These are phyloP conservation scores for Lasiodiplodia gonubiensis DNA, from an alignment of 2,329 filamentous ascomycete species.

Conservation along the genomic window DNA sequence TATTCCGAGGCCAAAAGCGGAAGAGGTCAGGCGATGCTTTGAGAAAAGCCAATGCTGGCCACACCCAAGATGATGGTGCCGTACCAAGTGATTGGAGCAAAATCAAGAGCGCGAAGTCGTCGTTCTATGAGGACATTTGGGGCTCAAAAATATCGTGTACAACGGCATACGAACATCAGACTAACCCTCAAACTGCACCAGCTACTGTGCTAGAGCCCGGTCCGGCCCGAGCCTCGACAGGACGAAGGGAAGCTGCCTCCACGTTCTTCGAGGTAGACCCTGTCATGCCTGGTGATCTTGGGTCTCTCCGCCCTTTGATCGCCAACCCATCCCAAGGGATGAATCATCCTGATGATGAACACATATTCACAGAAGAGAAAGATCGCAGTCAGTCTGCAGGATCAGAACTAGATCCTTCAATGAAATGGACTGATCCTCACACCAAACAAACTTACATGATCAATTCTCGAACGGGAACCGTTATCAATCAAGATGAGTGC, in stretches of 20 bases:
- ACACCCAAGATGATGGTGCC: not conserved
- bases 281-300: constrained; percentile 19
- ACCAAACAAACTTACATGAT: constrained; percentile 60
- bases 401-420: constrained; percentile 40
- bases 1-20: constrained; percentile 33
- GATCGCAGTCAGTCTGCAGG: not conserved
- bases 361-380: not conserved
- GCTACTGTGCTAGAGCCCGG: constrained; percentile 11
- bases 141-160: not conserved
- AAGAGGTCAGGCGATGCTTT: constrained; percentile 30
- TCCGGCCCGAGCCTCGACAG: constrained; percentile 15
- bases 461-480: constrained; percentile 62
- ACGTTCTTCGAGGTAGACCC: constrained; percentile 18
- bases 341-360: not conserved
- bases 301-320: not conserved
- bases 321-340: not conserved
- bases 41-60: not conserved
- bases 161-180: not conserved
- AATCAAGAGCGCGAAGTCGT: constrained; percentile 50
- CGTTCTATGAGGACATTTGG: constrained; percentile 40
- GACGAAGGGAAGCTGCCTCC: not conserved
- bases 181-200: constrained; percentile 5
- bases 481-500: constrained; percentile 31
- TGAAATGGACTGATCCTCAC: constrained; percentile 66
- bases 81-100: constrained; percentile 49